Base-by-base conservation (phyloP, 352 stramenopile species). In the Pythium dissotocum region DNA sequence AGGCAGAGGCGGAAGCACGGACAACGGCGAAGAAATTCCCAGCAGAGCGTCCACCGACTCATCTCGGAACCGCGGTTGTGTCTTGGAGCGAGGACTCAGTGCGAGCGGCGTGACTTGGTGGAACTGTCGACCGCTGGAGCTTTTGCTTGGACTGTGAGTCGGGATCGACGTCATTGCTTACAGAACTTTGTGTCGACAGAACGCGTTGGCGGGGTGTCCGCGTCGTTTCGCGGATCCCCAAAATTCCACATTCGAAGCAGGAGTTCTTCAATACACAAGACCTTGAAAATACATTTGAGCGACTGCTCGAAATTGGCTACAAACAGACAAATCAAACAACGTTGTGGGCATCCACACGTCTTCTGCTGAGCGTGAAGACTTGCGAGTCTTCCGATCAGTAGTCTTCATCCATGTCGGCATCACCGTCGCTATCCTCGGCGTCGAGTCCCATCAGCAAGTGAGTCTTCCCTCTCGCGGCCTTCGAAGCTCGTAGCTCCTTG, bases 41-140 rank as follows among this genome's bases (percentile, higher is more conserved):
- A 51, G 18, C 14, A 44, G 36, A 12, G 36, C 36, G 36, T 44
- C 36, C 8, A 44, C 36, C 7, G 36, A 44, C 10, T 44, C 36
- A 44, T 44, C 36, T 44, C 36, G 7, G 5, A 61, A 38, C 13
- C 38, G 53, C 21, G 12, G 32, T 9, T 38, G 58, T 10, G 52
- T 51, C 33, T 63, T 67, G 9, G 32, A 4, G 1, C 66, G 66
- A 35, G 66, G 66, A 14, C 66, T 72, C 54, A 59, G 63, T 21
- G 14, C 30, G 2, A 61, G 28, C 9, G 32, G 28, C 14, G 6
- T 44, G 4, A 58, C n/a, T 21, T 36, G 10, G 2, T 56, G 26
- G 33, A 32, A 42, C 14, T 61, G 42, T 32, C 54, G 28, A 24
- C 18, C 33, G 12, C 42, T 16, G n/a, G 44, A 35, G 21, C 16